Percentiles rank a stretch among this genome's conserved stretches.
phyloP scores from a whole-genome alignment of 2,329 filamentous ascomycete species.

The Neurospora crassa region DNA sequence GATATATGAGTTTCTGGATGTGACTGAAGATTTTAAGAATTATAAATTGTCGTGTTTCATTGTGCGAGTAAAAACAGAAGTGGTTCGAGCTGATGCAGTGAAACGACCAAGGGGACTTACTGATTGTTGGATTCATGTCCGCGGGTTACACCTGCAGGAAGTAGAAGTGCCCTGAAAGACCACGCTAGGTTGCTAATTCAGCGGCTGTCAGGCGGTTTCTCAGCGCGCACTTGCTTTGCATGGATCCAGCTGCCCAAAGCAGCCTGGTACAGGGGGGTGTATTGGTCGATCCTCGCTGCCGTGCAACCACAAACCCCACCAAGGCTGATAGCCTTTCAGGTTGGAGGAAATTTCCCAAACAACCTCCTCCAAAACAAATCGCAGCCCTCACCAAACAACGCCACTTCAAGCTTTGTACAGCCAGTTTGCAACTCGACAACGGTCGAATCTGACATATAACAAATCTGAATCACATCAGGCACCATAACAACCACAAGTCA shows the following conservation, averaged over 20 bases:
- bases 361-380: background rate
- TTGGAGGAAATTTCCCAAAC: slow-evolving; percentile 7
- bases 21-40: background rate
- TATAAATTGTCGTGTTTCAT: background rate
- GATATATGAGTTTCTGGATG: background rate
- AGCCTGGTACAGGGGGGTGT: background rate
- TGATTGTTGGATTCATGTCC: background rate
- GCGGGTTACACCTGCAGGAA: background rate
- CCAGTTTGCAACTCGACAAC: background rate
- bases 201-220: background rate
- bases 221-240: background rate
- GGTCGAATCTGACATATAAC: background rate
- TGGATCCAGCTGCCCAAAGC: background rate
- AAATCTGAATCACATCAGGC: background rate
- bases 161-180: background rate
- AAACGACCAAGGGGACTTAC: background rate
- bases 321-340: slow-evolving; percentile 4
- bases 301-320: slow-evolving; percentile 3
- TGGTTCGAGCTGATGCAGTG: background rate
- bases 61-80: background rate
- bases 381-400: background rate
- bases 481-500: background rate
- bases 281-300: background rate
- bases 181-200: background rate
- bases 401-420: background rate